phyloP scores from a whole-genome alignment of 169 alveolate genomes.

The Sarcocystis neurona region DNA sequence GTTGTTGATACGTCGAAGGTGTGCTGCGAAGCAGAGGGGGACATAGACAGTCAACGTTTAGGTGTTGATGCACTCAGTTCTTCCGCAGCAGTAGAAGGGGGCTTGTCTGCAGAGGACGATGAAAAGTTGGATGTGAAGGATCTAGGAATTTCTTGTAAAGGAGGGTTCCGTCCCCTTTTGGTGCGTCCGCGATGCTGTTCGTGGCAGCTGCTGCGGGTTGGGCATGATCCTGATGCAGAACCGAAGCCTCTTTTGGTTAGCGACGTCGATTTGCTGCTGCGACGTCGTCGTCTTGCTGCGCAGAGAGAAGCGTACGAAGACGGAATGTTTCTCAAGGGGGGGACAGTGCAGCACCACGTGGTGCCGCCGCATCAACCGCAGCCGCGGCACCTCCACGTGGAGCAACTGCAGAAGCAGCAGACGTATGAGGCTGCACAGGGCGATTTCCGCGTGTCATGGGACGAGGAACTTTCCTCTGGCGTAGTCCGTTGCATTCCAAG shows the following conservation, averaged over 20 bases:
- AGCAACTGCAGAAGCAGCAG: not conserved
- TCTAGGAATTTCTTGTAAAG: too few species aligned
- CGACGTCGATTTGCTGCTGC: constrained; percentile 36
- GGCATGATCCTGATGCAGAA: not conserved
- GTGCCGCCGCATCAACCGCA: too few species aligned
- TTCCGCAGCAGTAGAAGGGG: too few species aligned
- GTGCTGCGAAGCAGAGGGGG: too few species aligned
- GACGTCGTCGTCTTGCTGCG: too few species aligned
- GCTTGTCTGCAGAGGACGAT: too few species aligned
- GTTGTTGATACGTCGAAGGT: too few species aligned
- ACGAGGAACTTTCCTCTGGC: not conserved
- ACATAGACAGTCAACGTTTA: too few species aligned
- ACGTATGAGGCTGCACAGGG: not conserved
- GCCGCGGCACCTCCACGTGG: not conserved
- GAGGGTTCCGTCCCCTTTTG: constrained; percentile 9
- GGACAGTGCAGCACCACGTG: too few species aligned
- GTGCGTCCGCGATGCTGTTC: constrained; percentile 11
- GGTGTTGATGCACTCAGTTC: too few species aligned
- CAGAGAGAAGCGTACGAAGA: too few species aligned
- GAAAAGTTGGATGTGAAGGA: not conserved
- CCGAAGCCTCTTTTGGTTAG: constrained; percentile 18
- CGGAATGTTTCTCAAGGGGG: too few species aligned
- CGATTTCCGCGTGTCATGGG: not conserved
- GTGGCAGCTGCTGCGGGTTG: constrained; percentile 25
- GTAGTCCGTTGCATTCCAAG: not conserved